A percentile compares a stretch with the other conserved stretches of the same genome.
Conservation (phyloP, 2,329 filamentous ascomycete species). For the Pseudogymnoascus destructans region DNA sequence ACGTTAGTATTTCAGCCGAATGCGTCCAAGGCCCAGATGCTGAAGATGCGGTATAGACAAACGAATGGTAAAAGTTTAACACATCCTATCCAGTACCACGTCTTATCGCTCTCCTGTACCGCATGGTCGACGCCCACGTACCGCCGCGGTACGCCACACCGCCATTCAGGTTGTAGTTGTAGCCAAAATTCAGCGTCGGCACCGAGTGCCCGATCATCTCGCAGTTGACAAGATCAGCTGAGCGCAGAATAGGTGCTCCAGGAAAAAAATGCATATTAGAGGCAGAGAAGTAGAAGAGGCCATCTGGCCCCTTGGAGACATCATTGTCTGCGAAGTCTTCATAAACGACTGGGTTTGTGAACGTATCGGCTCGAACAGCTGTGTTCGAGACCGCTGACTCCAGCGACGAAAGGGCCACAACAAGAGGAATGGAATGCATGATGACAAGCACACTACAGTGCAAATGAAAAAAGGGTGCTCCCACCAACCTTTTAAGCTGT, state of each 20-base stretch:
- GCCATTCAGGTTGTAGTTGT: conserved; percentile 34
- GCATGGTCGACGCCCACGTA: conserved; percentile 41
- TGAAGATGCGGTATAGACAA: conserved; percentile 36
- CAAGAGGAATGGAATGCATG: neutral
- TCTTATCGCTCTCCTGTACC: conserved; percentile 35
- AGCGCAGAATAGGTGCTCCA: conserved; percentile 40
- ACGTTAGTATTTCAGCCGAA: conserved; percentile 19
- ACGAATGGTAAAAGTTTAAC: conserved; percentile 37
- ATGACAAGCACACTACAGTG: neutral
- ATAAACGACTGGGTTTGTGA: conserved; percentile 39
- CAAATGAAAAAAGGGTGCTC: neutral
- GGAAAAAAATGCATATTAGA: conserved; percentile 44
- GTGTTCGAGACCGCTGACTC: neutral
- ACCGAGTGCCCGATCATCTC: conserved; percentile 34
- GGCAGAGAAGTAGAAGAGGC: conserved; percentile 37
- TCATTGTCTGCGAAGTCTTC: conserved; percentile 43
- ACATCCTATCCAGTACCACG: conserved; percentile 45
- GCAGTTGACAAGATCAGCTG: conserved; percentile 41
- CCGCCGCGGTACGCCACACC: conserved; percentile 37
- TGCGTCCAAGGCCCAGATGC: conserved; percentile 31
- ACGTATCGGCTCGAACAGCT: neutral
- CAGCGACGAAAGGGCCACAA: neutral
- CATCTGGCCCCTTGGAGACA: conserved; percentile 36
- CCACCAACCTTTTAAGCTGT: neutral
- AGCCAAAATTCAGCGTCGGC: conserved; percentile 32